Evolutionary conservation across 495 filamentous ascomycete genomes (phyloP).

Genomic region (Patellaria atrata): DNA sequence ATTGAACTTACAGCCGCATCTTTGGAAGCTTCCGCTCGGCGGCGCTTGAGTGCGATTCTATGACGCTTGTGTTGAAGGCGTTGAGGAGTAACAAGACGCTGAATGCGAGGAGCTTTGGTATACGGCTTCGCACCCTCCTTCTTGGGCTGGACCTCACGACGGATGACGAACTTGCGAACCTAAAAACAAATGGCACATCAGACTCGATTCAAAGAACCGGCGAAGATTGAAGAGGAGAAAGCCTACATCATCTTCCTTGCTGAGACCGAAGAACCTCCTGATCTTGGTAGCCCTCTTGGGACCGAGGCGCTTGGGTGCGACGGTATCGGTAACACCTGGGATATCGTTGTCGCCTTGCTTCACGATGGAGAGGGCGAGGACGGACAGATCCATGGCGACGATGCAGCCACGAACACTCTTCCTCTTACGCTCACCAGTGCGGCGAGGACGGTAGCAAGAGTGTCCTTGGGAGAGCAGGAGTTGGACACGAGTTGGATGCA

Average conservation of each 20-base stretch:
- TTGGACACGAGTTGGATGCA: conserved; percentile 95
- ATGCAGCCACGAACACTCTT: conserved; percentile 98
- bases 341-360: conserved; percentile 93
- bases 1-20: conserved; percentile 82
- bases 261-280: conserved; percentile 92
- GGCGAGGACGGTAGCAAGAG: conserved; percentile 95
- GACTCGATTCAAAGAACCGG: conserved; percentile 26
- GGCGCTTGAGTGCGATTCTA: conserved; percentile 91
- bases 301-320: conserved; percentile 94
- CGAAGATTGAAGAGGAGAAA: conserved; percentile 34
- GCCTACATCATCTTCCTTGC: conserved; percentile 99
- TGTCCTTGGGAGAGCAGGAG: conserved; percentile 85
- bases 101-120: conserved; percentile 99
- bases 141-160: conserved; percentile 86
- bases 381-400: conserved; percentile 83
- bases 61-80: conserved; percentile 99
- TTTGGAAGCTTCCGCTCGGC: conserved; percentile 82
- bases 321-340: conserved; percentile 88
- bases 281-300: conserved; percentile 99
- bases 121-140: conserved; percentile 90
- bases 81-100: conserved; percentile 97
- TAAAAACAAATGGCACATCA: conserved; percentile 30
- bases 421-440: conserved; percentile 95
- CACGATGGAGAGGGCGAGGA: conserved; percentile 83
- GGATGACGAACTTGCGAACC: conserved; percentile 98